Conservation (phyloP, 495 filamentous ascomycete genomes). For the Penicillium salamii region DNA sequence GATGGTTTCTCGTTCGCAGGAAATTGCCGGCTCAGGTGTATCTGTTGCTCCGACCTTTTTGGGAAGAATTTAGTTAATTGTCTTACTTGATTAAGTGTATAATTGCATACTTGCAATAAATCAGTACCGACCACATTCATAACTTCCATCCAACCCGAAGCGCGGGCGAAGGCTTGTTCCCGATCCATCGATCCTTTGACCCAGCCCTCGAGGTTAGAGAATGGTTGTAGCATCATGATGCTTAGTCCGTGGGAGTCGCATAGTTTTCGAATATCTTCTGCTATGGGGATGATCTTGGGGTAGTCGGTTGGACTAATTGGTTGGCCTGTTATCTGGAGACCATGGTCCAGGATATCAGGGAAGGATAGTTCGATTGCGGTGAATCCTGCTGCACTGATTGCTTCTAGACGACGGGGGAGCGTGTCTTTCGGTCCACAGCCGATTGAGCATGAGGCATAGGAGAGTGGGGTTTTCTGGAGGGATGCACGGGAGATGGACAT, state of each 20-base stretch:
- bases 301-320: constrained; percentile 56
- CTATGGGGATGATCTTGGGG: constrained; percentile 48
- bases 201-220: constrained; percentile 82
- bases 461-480: constrained; percentile 52
- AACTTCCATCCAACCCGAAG: constrained; percentile 66
- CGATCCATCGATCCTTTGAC: constrained; percentile 52
- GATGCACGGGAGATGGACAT: constrained; percentile 25
- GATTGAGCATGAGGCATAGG: constrained; percentile 66
- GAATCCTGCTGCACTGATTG: constrained; percentile 66
- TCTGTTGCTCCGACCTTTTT: constrained; percentile 76
- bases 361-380: constrained; percentile 71
- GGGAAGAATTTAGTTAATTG: too few relatives aligned
- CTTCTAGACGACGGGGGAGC: constrained; percentile 62
- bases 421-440: constrained; percentile 50
- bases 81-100: too few relatives aligned
- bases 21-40: constrained; percentile 33
- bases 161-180: constrained; percentile 63
- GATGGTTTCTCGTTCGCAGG: constrained; percentile 40
- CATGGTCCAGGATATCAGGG: constrained; percentile 69
- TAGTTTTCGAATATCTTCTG: constrained; percentile 47
- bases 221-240: constrained; percentile 76
- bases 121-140: constrained; percentile 70
- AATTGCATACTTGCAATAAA: constrained; percentile 60
- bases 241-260: constrained; percentile 52
- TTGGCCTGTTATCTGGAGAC: constrained; percentile 44